Percentiles rank a stretch among this genome's conserved stretches.
Evolutionary conservation across 75 land plant species (phyloP).

Genomic region (Selaginella tamariscina): DNA sequence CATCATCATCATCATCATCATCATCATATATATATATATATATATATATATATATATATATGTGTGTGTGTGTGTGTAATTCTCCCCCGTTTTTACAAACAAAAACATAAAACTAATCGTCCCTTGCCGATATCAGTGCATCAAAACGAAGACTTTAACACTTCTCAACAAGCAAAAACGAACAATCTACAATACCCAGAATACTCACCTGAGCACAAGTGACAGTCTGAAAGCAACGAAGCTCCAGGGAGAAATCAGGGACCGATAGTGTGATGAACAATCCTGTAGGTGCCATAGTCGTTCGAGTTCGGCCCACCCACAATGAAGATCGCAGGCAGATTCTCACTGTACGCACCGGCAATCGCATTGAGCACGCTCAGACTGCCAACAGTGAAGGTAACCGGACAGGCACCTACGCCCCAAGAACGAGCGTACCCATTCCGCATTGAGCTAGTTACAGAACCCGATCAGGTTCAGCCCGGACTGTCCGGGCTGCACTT

Average conservation of each 20-base stretch:
- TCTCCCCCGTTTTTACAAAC: neutral
- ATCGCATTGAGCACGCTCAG: neutral
- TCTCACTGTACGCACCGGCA: constrained; percentile 1
- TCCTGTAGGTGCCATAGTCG: neutral
- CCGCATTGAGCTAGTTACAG: neutral
- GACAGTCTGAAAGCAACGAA: neutral
- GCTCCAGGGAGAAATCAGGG: constrained; percentile 4
- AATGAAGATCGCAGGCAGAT: neutral
- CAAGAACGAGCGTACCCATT: neutral
- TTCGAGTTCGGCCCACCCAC: constrained; percentile 5
- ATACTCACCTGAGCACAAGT: constrained; percentile 8
- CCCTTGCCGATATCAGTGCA: neutral
- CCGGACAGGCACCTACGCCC: constrained; percentile 1
- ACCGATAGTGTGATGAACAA: constrained; percentile 4
- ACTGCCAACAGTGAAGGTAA: constrained; percentile 5
- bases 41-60: neutral
- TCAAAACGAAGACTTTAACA: neutral
- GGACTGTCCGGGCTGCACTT: neutral
- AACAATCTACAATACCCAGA: neutral
- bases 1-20: neutral
- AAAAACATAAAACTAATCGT: neutral
- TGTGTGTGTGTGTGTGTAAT: neutral
- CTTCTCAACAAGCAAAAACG: neutral
- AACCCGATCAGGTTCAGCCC: neutral
- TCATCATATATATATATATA: neutral